These are phyloP conservation scores for Fusarium sp. DNA, from an alignment of 2,329 filamentous ascomycete genomes.

Conservation along the genomic window DNA sequence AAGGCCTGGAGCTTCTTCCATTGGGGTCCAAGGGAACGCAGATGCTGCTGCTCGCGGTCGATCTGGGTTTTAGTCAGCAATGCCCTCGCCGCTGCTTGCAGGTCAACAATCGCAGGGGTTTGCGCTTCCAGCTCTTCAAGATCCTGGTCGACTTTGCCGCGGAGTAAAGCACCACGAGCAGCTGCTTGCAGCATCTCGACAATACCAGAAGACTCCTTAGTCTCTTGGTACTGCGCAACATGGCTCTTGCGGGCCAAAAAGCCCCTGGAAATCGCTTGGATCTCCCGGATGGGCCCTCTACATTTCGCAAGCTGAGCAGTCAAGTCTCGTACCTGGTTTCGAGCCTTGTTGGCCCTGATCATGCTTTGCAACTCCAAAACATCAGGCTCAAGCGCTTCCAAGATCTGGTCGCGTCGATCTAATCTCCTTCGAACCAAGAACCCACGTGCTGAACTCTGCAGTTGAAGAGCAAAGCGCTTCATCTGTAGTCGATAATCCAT, in stretches of 20 bases:
- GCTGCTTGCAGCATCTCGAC: constrained; percentile 74
- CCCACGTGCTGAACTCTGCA: constrained; percentile 85
- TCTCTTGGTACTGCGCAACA: constrained; percentile 68
- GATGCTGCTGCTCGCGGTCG: constrained; percentile 62
- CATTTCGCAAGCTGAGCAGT: constrained; percentile 72
- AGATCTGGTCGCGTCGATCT: constrained; percentile 73
- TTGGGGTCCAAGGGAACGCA: constrained; percentile 63
- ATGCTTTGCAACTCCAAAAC: constrained; percentile 87
- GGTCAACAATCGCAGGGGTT: constrained; percentile 62
- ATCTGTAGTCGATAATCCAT: constrained; percentile 85
- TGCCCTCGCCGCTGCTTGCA: constrained; percentile 78
- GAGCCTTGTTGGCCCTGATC: constrained; percentile 76
- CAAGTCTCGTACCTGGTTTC: constrained; percentile 68
- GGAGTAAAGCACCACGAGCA: constrained; percentile 74
- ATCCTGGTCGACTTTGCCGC: constrained; percentile 68
- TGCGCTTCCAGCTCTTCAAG: constrained; percentile 65
- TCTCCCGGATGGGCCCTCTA: constrained; percentile 72
- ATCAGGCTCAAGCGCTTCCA: constrained; percentile 77
- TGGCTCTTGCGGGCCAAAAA: constrained; percentile 73
- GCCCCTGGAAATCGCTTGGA: constrained; percentile 76
- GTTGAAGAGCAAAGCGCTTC: constrained; percentile 80
- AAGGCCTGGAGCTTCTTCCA: constrained; percentile 62
- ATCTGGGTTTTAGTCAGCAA: constrained; percentile 70
- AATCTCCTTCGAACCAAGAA: constrained; percentile 77
- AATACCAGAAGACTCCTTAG: constrained; percentile 63